Conservation (phyloP, 179 eudicot genomes). For the Actinidia chinensis region DNA sequence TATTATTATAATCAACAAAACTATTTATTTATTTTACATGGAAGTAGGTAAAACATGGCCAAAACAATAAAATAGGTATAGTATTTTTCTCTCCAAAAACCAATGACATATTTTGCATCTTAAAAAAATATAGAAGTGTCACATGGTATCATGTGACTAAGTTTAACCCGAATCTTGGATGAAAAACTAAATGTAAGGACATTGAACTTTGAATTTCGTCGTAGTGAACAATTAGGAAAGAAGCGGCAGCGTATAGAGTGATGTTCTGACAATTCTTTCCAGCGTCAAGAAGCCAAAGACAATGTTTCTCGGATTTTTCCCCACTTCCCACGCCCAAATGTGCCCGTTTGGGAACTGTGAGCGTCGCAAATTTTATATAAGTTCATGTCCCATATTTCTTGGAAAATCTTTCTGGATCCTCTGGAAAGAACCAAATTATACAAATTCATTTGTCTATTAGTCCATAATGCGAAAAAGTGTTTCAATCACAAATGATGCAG, state of each 20-base stretch:
- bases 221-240: slow-evolving; percentile 18
- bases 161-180: too few relatives aligned
- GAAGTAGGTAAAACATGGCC: too few relatives aligned
- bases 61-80: too few relatives aligned
- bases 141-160: too few relatives aligned
- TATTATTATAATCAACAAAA: too few relatives aligned
- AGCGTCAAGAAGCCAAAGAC: slow-evolving; percentile 26
- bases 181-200: slow-evolving; percentile 20
- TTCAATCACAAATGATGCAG: not conserved
- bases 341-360: slow-evolving; percentile 17
- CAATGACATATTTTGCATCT: too few relatives aligned
- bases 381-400: slow-evolving; percentile 19
- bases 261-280: slow-evolving; percentile 17
- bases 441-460: not conserved
- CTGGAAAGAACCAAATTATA: slow-evolving; percentile 17
- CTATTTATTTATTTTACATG: too few relatives aligned
- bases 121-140: too few relatives aligned
- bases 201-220: slow-evolving; percentile 20
- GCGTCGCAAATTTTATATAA: not conserved
- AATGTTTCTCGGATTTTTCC: slow-evolving; percentile 14
- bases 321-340: slow-evolving; percentile 9
- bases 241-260: slow-evolving; percentile 13
- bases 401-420: slow-evolving; percentile 21
- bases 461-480: too few relatives aligned
- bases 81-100: too few relatives aligned